phyloP scores from a whole-genome alignment of 78 protist genomes.

The Speleostelium caveatum region DNA sequence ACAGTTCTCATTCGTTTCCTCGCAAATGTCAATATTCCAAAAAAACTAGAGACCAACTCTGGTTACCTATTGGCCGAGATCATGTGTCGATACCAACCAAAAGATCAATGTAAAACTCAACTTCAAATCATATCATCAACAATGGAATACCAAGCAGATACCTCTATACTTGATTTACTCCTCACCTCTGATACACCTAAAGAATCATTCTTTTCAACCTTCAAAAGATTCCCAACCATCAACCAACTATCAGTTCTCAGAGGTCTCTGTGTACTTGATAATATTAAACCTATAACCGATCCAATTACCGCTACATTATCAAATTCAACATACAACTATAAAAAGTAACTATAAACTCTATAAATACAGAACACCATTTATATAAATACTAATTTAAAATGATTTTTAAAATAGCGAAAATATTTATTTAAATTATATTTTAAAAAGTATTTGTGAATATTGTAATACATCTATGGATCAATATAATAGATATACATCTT shows the following conservation, averaged over 20 bases:
- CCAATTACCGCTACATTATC: no score
- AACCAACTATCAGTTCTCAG: slow-evolving; percentile 36
- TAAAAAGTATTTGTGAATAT: background rate
- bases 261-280: slow-evolving; percentile 37
- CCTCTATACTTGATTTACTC: background rate
- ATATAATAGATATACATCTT: slow-evolving; percentile 32
- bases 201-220: background rate
- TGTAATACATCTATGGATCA: slow-evolving; percentile 31
- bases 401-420: background rate
- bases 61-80: slow-evolving; percentile 31
- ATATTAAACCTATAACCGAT: background rate
- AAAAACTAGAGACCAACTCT: slow-evolving; percentile 23
- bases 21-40: slow-evolving; percentile 16
- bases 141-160: background rate
- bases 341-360: no score
- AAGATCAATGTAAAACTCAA: background rate
- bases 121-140: slow-evolving; percentile 28
- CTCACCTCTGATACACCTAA: background rate
- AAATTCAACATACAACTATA: no score
- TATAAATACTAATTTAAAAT: no score
- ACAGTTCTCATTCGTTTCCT: slow-evolving; percentile 15
- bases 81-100: background rate
- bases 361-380: no score
- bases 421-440: slow-evolving; percentile 34
- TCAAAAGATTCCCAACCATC: slow-evolving; percentile 29